Evolutionary conservation across 2,329 filamentous ascomycete species (phyloP).

Genomic region (Chaetomiaceae sp.): DNA sequence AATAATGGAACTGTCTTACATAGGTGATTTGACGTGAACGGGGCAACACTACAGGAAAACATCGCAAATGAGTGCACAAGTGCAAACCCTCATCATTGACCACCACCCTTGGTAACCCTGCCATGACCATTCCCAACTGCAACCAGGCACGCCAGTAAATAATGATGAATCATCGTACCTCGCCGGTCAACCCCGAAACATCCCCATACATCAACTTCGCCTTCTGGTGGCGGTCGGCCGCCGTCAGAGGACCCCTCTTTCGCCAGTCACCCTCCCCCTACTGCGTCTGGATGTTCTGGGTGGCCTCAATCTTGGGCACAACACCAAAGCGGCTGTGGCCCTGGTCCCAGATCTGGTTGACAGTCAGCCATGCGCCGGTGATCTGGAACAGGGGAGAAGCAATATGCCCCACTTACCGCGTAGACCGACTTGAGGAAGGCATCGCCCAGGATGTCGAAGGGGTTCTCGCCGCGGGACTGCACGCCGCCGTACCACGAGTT

Average conservation of each 20-base stretch:
- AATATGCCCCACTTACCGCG: slow-evolving; percentile 41
- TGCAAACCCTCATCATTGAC: too few species aligned
- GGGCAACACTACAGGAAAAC: too few species aligned
- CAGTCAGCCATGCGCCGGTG: slow-evolving; percentile 1
- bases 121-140: too few species aligned
- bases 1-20: too few species aligned
- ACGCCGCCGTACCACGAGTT: slow-evolving; percentile 58
- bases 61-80: too few species aligned
- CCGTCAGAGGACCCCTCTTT: neutral
- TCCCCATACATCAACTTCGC: neutral
- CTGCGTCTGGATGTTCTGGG: slow-evolving; percentile 28
- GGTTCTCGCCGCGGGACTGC: slow-evolving; percentile 53
- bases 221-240: neutral
- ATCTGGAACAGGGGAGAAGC: neutral
- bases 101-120: too few species aligned
- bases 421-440: slow-evolving; percentile 61
- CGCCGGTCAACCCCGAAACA: too few species aligned
- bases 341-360: slow-evolving; percentile 55
- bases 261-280: neutral
- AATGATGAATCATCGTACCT: too few species aligned
- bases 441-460: slow-evolving; percentile 59
- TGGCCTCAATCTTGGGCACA: slow-evolving; percentile 46
- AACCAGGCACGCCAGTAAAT: too few species aligned
- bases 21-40: too few species aligned
- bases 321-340: slow-evolving; percentile 54